Conservation (phyloP, 73 alveolate species). For the Paramecium sonneborni region DNA sequence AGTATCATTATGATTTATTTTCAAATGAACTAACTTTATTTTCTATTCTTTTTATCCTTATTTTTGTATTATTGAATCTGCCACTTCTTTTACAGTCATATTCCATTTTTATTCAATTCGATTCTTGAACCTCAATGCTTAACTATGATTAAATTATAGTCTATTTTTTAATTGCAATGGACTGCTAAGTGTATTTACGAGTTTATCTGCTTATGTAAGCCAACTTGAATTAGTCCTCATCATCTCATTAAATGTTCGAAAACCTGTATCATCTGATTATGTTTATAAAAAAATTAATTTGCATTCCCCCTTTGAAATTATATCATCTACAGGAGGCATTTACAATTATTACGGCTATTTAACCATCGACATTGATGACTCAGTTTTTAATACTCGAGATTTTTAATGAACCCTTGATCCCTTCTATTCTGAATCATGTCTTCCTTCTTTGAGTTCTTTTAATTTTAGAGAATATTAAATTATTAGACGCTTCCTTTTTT, state of each 20-base stretch:
- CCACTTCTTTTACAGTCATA: slow-evolving; percentile 33
- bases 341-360: background rate
- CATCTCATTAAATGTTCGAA: slow-evolving; percentile 47
- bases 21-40: slow-evolving; percentile 5
- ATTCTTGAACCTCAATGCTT: slow-evolving; percentile 32
- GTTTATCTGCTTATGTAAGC: slow-evolving; percentile 33
- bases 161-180: slow-evolving; percentile 6
- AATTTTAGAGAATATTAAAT: background rate
- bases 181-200: background rate
- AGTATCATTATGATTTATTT: slow-evolving; percentile 18
- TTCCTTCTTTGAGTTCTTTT: slow-evolving; percentile 42
- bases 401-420: background rate
- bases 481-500: slow-evolving; percentile 24
- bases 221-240: slow-evolving; percentile 56
- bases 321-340: slow-evolving; percentile 43
- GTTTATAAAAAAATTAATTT: slow-evolving; percentile 7
- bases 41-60: background rate
- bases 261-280: slow-evolving; percentile 20
- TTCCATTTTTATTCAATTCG: slow-evolving; percentile 38
- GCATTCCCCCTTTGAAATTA: slow-evolving; percentile 7
- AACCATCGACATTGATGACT: background rate
- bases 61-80: slow-evolving; percentile 28
- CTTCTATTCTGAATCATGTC: background rate
- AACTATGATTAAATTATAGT: slow-evolving; percentile 38
- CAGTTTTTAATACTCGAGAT: slow-evolving; percentile 41